phyloP scores from a whole-genome alignment of 139 green algal genomes.

The Picochlorum sp. region DNA sequence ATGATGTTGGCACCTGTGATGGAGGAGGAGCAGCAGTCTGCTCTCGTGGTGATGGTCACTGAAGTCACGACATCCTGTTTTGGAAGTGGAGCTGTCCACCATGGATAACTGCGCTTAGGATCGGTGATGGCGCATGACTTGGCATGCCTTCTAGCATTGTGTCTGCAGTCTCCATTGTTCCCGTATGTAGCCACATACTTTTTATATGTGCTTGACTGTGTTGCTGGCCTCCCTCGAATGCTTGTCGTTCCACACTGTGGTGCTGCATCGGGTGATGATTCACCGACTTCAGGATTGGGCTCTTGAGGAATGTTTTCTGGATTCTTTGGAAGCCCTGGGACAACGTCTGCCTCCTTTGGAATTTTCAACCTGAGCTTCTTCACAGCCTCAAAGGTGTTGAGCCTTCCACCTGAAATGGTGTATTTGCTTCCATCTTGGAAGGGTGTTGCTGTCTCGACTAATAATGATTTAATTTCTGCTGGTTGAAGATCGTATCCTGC shows the following conservation, averaged over 20 bases:
- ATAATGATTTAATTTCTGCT: not conserved
- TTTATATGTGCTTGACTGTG: slow-evolving; percentile 6
- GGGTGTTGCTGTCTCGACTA: not conserved
- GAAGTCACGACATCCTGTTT: not conserved
- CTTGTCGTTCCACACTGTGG: slow-evolving; percentile 18
- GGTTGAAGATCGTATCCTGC: slow-evolving; percentile 1
- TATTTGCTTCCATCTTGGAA: not conserved
- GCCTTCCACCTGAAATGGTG: slow-evolving; percentile 1
- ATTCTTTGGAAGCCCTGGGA: not conserved
- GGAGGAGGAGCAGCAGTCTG: slow-evolving; percentile 17
- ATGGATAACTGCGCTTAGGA: slow-evolving; percentile 8
- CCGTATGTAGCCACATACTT: not conserved
- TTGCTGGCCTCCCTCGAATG: slow-evolving; percentile 9
- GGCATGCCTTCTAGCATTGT: not conserved
- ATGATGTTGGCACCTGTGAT: slow-evolving; percentile 12
- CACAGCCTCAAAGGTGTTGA: slow-evolving; percentile 10
- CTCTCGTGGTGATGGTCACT: slow-evolving; percentile 11
- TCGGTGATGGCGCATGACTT: not conserved
- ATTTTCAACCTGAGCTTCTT: too few species aligned
- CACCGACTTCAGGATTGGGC: not conserved
- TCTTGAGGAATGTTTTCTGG: not conserved
- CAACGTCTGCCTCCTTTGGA: too few species aligned
- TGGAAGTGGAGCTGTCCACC: slow-evolving; percentile 19
- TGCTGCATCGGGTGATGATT: not conserved
- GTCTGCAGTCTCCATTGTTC: slow-evolving; percentile 22